Base-by-base conservation (phyloP, 1,284 basidiomycete species). In the Ustilago xerochloae region DNA sequence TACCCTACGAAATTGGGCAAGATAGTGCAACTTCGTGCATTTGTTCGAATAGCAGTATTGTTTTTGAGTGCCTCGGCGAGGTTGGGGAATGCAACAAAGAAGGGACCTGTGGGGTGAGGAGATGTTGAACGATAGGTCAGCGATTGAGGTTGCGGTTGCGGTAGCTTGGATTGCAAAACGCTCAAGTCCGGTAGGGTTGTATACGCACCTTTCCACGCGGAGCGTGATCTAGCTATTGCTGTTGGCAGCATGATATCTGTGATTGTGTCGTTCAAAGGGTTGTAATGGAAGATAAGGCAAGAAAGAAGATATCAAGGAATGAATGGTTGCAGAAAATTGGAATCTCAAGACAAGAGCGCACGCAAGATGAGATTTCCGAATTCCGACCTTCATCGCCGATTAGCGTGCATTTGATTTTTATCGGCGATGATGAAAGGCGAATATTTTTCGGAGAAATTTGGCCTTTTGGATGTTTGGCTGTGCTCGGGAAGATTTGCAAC, bases 61-160 rank as follows among this genome's bases (percentile, higher is more conserved):
- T 91, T 91, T 75, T 90, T 88, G 58, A 94, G 86, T 3, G 95
- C 92, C 57, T 94, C 90, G 41, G 90, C 89, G 67, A 98, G 87
- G 81, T 94, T 93, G 8, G 94, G 93, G 85, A 98, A 97, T 15
- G 94, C 89, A 54, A 96, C 92, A 81, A 98, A 97, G 86, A 91
- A 97, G 20, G 95, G 95, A 6, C 95, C 95, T 76, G 72, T 29
- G 15, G 22, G 20, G 38, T 47, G 32, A 45, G 43, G 20, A 33
- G 24, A 22, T 33, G n/a, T 9, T n/a, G 9, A 8, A 10, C 2
- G 32, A 16, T 15, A 30, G 45, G 32, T 13, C 24, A 28, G 36
- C 20, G 36, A 20, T n/a, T n/a, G 13, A 30, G 6, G 24, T 22
- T 3, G 35, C 29, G 18, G 35, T 47, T 30, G 28, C 54, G 30